Conservation (phyloP, 345 rosid species). For the Populus ilicifolia region DNA sequence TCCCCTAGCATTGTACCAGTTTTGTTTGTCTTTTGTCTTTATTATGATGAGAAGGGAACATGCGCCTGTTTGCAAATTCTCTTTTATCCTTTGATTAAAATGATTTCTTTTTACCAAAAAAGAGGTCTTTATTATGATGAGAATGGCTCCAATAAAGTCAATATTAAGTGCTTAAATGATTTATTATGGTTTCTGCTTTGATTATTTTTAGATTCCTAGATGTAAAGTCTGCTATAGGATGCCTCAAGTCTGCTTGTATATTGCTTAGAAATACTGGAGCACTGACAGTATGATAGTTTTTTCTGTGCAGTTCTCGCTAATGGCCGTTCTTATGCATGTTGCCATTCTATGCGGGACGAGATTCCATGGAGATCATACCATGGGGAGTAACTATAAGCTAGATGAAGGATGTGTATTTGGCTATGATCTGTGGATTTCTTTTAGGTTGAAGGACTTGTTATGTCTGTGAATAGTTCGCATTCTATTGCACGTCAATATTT, state of each 20-base stretch:
- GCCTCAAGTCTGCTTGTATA: background rate
- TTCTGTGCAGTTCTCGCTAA: constrained; percentile 27
- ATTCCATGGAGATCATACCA: background rate
- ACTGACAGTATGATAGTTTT: background rate
- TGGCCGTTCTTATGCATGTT: background rate
- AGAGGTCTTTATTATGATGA: too few relatives aligned
- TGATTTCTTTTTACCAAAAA: too few relatives aligned
- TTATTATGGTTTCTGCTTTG: background rate
- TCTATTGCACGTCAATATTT: background rate
- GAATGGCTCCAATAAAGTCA: too few relatives aligned
- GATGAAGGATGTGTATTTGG: background rate
- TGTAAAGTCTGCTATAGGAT: background rate
- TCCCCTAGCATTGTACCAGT: background rate
- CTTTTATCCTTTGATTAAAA: background rate
- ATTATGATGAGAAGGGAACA: background rate
- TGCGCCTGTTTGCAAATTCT: background rate
- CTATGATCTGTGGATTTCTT: background rate
- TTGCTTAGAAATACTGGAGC: too few relatives aligned
- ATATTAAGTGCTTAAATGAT: background rate
- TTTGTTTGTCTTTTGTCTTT: background rate
- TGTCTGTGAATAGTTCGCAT: background rate
- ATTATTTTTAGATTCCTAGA: background rate
- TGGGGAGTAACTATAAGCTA: background rate
- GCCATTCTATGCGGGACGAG: background rate
- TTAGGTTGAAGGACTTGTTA: background rate